Conservation (phyloP, 768 basidiomycete genomes). For the Xerocomus brunneocitrinus region DNA sequence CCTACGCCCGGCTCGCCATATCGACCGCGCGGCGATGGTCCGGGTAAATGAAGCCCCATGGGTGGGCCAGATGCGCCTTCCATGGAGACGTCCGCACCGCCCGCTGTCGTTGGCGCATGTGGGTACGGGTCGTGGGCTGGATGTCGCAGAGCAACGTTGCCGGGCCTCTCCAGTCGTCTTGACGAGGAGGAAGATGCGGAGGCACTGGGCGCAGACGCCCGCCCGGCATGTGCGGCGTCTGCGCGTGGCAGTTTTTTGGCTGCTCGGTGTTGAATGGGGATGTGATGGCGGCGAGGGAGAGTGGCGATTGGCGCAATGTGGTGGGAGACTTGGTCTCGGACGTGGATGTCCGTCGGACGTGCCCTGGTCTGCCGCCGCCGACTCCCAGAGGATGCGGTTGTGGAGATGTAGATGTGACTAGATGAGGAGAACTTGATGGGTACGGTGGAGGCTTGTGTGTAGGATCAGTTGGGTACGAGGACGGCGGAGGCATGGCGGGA, state of each 20-base stretch:
- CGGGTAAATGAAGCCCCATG: conserved; percentile 31
- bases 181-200: conserved; percentile 13
- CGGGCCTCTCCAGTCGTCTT: conserved; percentile 23
- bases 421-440: conserved; percentile 25
- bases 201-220: conserved; percentile 65
- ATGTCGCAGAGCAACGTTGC: conserved; percentile 36
- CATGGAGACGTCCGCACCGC: background rate
- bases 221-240: conserved; percentile 69
- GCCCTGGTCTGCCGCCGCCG: conserved; percentile 16
- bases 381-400: conserved; percentile 4
- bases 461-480: conserved; percentile 25
- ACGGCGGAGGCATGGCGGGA: conserved; percentile 14
- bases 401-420: conserved; percentile 8
- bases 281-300: conserved; percentile 40
- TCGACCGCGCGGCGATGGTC: conserved; percentile 31
- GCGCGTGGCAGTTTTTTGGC: conserved; percentile 79
- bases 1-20: conserved; percentile 33
- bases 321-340: conserved; percentile 31
- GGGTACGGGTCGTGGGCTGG: no score
- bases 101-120: no score
- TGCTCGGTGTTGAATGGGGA: conserved; percentile 38
- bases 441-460: conserved; percentile 24
- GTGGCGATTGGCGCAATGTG: conserved; percentile 34
- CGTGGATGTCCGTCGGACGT: conserved; percentile 25
- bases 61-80: background rate